Evolutionary conservation across 1,284 basidiomycete genomes (phyloP).

Genomic region (Cerrena zonata): DNA sequence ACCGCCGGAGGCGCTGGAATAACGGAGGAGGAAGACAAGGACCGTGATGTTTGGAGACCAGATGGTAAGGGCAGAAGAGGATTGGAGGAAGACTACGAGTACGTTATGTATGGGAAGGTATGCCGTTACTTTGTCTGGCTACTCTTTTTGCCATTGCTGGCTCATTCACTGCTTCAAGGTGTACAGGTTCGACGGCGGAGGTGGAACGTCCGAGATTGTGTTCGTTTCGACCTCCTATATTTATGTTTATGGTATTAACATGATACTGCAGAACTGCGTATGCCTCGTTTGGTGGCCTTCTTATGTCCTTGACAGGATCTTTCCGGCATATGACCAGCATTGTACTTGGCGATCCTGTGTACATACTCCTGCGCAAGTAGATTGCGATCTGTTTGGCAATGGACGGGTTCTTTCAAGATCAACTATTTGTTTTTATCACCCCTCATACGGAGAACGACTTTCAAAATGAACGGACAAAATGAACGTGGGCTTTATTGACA

Average conservation of each 20-base stretch:
- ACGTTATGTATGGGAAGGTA: conserved; percentile 99
- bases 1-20: conserved; percentile 36
- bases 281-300: conserved; percentile 91
- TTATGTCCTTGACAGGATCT: conserved; percentile 90
- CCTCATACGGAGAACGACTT: too few relatives aligned
- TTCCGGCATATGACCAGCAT: conserved; percentile 90
- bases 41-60: conserved; percentile 80
- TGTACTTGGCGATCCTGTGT: conserved; percentile 89
- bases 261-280: conserved; percentile 75
- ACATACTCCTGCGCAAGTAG: conserved; percentile 80
- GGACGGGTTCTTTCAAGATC: too few relatives aligned
- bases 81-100: conserved; percentile 93
- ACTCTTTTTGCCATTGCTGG: not conserved
- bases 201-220: conserved; percentile 78
- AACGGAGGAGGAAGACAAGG: conserved; percentile 60
- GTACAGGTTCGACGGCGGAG: conserved; percentile 92
- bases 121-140: not conserved
- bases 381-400: too few relatives aligned
- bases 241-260: conserved; percentile 5
- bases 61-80: conserved; percentile 82
- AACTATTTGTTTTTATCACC: too few relatives aligned
- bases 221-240: conserved; percentile 26
- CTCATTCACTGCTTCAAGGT: conserved; percentile 48
- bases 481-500: too few relatives aligned
- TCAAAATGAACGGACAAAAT: too few relatives aligned